Evolutionary conservation across 2,329 filamentous ascomycete species (phyloP).

Genomic region (Dactylellina haptotyla): DNA sequence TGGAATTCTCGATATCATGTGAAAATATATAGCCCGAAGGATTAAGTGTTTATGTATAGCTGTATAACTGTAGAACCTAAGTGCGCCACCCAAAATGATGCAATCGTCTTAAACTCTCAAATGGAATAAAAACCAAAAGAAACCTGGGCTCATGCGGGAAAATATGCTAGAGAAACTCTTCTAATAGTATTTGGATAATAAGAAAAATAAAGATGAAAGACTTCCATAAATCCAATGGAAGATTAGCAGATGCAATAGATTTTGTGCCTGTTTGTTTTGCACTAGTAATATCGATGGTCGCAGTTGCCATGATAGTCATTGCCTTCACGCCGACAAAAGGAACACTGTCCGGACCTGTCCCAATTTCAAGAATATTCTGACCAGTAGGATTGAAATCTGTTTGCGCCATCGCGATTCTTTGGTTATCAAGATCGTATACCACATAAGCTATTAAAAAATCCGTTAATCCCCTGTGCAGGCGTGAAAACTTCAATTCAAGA

Average conservation of each 20-base stretch:
- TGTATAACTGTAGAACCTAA: no score
- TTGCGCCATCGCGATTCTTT: constrained; percentile 76
- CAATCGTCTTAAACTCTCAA: no score
- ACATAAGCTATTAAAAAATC: constrained; percentile 73
- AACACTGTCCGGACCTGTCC: constrained; percentile 64
- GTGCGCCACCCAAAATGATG: no score
- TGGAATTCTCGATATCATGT: no score
- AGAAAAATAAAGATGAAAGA: neutral
- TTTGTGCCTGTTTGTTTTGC: constrained; percentile 14
- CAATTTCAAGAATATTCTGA: constrained; percentile 68
- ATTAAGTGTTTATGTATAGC: no score
- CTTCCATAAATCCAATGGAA: neutral
- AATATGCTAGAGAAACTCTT: no score
- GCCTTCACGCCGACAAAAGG: constrained; percentile 67
- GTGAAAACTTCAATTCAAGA: neutral
- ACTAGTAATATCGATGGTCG: constrained; percentile 38
- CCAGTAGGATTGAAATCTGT: constrained; percentile 70
- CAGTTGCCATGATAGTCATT: constrained; percentile 62
- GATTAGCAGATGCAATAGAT: neutral
- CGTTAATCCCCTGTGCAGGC: neutral
- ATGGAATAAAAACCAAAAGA: no score
- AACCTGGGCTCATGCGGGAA: no score
- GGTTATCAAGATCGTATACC: constrained; percentile 78
- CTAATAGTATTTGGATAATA: neutral
- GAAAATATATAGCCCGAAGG: no score